A percentile compares a stretch with the other conserved stretches of the same genome.
These are phyloP conservation scores for Coemansia sp. DNA, from an alignment of 192 early-diverging fungal genomes.

Conservation along the genomic window DNA sequence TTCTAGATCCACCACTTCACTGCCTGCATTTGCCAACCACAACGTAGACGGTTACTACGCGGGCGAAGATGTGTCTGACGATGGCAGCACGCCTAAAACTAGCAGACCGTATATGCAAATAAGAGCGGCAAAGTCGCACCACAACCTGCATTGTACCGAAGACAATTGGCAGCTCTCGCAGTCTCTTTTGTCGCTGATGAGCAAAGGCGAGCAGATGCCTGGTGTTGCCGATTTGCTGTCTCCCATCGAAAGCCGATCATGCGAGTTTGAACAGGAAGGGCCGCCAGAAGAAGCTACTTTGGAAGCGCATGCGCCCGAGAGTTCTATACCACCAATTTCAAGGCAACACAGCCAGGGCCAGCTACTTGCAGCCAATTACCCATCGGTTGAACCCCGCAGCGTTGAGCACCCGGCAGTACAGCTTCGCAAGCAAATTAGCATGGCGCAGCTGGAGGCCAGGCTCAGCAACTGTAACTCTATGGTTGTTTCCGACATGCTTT, in stretches of 20 bases:
- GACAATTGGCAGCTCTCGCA: constrained; percentile 24
- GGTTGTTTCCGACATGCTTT: constrained; percentile 29
- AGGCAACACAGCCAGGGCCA: not conserved
- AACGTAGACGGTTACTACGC: not conserved
- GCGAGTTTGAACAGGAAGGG: constrained; percentile 17
- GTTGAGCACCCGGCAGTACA: not conserved
- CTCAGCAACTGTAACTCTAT: constrained; percentile 44
- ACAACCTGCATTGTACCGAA: constrained; percentile 20
- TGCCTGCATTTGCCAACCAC: constrained; percentile 21
- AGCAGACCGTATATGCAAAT: not conserved
- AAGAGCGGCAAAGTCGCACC: constrained; percentile 37
- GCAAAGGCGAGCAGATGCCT: constrained; percentile 35
- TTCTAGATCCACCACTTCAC: constrained; percentile 43
- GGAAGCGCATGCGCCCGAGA: constrained; percentile 10
- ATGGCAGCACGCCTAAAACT: not conserved
- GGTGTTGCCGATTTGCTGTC: constrained; percentile 33
- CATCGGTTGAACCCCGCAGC: not conserved
- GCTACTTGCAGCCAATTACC: not conserved
- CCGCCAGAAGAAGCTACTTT: constrained; percentile 19
- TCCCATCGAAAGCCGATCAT: constrained; percentile 18
- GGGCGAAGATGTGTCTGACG: not conserved
- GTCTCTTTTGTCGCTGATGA: constrained; percentile 37
- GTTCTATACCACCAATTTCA: not conserved
- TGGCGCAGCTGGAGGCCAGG: constrained; percentile 34
- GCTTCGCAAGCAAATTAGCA: constrained; percentile 38